Evolutionary conservation across 78 protist genomes (phyloP), one percentile per base, ranked within the genome.

Genomic region (Corallochytrium limacisporum): DNA sequence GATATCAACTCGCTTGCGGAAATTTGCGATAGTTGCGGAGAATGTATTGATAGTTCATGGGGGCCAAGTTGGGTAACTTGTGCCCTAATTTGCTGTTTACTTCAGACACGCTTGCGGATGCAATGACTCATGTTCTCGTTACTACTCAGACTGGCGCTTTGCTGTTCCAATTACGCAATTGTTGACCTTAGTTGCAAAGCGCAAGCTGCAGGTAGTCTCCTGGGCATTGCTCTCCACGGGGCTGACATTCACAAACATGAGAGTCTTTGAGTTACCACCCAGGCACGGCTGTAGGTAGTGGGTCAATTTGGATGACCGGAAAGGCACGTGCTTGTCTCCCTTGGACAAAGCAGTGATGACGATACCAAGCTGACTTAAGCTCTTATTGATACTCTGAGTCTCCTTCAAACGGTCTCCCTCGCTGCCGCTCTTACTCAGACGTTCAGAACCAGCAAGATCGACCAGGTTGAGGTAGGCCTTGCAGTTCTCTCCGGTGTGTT

Each of bases 381-480:
- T 74, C 51, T 69, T 68, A 76, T 93, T 93, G 79, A 93, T 93
- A 40, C 50, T 24, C 57, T 65, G 81, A 7, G 94, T 76, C 70
- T 93, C 98, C 63, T 85, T 73, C 28, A 85, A 54, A 2, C 87
- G 78, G 31, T 65, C 69, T 1, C 85, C 85, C 13, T 9, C 1
- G 16, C 62, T 6, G 6, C 60, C 69, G 1, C 66, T 47, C 61
- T 68, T 46, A 24, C 43, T 2, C 38, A 82, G 40, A 0, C 91
- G 59, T 63, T 86, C 91, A 4, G 77, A 70, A 1, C 91, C 91
- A 10, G 91, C 91, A 2, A 86, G 74, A 49, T 86, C 91, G 35
- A 78, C 46, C n/a, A 86, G 66, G 22, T 74, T 59, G 28, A 86
- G 50, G 20, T 4, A 9, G 6, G 85, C 82, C 7, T 0, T 0